Base-by-base conservation (phyloP, 1,284 basidiomycete species). In the Moesziomyces antarcticus region DNA sequence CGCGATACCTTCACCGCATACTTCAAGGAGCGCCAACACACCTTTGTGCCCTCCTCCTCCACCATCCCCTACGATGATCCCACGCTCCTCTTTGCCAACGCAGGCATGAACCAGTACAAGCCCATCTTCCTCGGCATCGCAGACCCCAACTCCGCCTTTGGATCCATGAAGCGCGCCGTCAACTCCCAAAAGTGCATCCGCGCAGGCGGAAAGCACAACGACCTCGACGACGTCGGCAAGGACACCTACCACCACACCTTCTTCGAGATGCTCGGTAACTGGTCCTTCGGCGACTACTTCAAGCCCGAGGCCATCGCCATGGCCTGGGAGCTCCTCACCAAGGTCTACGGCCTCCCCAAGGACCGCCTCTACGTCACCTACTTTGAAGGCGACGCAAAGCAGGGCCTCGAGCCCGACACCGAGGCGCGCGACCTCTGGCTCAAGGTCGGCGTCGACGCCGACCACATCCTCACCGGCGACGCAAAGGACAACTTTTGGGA, bases 401-500 rank as follows among this genome's bases (percentile, higher is more conserved):
- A 89, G 74, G 92, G 93, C n/a, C 87, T 99, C 44, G 91, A 92
- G 76, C 89, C 95, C 6, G 96, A 99, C 85, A 84, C 89, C 22
- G 95, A 98, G 85, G 93, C 85, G 21, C 86, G 90, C 76, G 88
- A 94, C 78, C 89, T 89, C 55, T 99, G 96, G 96, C 85, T 91
- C 24, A 89, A 90, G 37, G 89, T 93, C 63, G 97, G 97, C 57
- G 91, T 98, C 37, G 84, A 90, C 0, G 93, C 94, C 72, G 91
- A 91, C 79, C 94, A 97, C 82, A 92, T 99, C 75, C 87, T 99
- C 58, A 93, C 94, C 14, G 94, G 94, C 52, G 93, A 93, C 82
- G 92, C 94, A 8, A 97, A 97, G 85, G 95, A 98, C 86, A 99
- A 99, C 86, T 99, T 99, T 85, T 99, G 96, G 96, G 95, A 99